A percentile compares a stretch with the other conserved stretches of the same genome.
Evolutionary conservation across 345 rosid genomes (phyloP).

Genomic region (Firmiana major): DNA sequence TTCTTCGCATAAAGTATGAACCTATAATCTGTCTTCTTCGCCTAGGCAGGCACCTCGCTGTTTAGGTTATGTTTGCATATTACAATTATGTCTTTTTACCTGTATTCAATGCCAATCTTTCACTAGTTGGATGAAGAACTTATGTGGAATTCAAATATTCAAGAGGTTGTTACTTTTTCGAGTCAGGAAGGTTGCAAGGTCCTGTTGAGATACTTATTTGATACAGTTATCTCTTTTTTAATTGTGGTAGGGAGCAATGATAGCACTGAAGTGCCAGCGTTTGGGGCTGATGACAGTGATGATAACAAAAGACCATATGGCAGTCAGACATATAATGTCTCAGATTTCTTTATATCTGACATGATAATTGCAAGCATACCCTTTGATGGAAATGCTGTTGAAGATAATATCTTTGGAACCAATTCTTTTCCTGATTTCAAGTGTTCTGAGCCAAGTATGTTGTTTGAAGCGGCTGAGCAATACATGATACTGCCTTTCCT

Average conservation of each 20-base stretch:
- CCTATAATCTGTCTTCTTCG: neutral
- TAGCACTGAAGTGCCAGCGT: constrained; percentile 24
- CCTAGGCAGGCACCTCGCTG: neutral
- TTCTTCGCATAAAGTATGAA: neutral
- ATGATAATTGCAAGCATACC: constrained; percentile 56
- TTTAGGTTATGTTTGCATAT: neutral
- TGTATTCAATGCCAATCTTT: neutral
- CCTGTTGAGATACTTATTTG: neutral
- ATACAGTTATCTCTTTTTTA: neutral
- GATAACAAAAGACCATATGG: constrained; percentile 34
- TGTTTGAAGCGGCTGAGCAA: constrained; percentile 59
- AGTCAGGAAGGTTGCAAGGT: neutral
- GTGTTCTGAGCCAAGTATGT: constrained; percentile 52
- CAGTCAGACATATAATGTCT: constrained; percentile 51
- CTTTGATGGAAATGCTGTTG: constrained; percentile 39
- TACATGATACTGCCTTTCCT: constrained; percentile 76
- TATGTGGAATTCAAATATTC: neutral
- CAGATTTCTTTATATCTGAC: constrained; percentile 62
- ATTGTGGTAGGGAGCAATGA: constrained; percentile 30
- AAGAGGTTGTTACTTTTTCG: neutral
- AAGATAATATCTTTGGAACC: constrained; percentile 27
- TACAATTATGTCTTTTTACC: neutral
- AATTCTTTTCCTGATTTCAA: constrained; percentile 54
- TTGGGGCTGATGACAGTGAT: constrained; percentile 34
- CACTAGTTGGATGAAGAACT: neutral